These are phyloP conservation scores for Debaryomyces coudertii DNA, from an alignment of 1,139 yeast genomes.

Conservation along the genomic window DNA sequence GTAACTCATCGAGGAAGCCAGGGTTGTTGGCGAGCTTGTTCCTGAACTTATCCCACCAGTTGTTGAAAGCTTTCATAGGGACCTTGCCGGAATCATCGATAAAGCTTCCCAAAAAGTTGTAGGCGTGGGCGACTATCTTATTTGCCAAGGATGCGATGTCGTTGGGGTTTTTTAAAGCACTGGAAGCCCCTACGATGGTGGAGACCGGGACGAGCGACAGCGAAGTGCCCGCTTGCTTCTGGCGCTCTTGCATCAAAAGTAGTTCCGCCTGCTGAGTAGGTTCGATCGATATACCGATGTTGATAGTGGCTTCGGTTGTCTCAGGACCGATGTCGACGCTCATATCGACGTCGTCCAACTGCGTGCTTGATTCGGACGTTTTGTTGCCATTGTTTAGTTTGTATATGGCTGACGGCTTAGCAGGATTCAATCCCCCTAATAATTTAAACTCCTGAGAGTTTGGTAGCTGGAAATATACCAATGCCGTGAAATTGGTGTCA, in stretches of 20 bases:
- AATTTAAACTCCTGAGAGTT: slow-evolving; percentile 67
- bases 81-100: slow-evolving; percentile 78
- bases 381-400: slow-evolving; percentile 57
- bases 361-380: slow-evolving; percentile 19
- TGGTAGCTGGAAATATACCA: slow-evolving; percentile 87
- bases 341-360: slow-evolving; percentile 31
- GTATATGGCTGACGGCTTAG: slow-evolving; percentile 91
- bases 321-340: slow-evolving; percentile 38
- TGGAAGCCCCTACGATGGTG: slow-evolving; percentile 13
- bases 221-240: slow-evolving; percentile 26
- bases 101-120: slow-evolving; percentile 85
- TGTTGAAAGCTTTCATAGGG: slow-evolving; percentile 85
- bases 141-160: slow-evolving; percentile 66
- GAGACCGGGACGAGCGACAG: slow-evolving; percentile 26
- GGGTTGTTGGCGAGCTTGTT: slow-evolving; percentile 78
- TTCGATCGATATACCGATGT: slow-evolving; percentile 89
- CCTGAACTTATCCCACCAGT: slow-evolving; percentile 95
- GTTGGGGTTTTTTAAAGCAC: slow-evolving; percentile 24
- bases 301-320: slow-evolving; percentile 45
- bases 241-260: slow-evolving; percentile 43
- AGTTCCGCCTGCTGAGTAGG: slow-evolving; percentile 63
- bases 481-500: slow-evolving; percentile 75
- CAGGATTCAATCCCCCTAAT: slow-evolving; percentile 72
- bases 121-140: slow-evolving; percentile 88
- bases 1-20: slow-evolving; percentile 61